Base-by-base conservation (phyloP, 768 basidiomycete species). In the Lactarius evosmus region DNA sequence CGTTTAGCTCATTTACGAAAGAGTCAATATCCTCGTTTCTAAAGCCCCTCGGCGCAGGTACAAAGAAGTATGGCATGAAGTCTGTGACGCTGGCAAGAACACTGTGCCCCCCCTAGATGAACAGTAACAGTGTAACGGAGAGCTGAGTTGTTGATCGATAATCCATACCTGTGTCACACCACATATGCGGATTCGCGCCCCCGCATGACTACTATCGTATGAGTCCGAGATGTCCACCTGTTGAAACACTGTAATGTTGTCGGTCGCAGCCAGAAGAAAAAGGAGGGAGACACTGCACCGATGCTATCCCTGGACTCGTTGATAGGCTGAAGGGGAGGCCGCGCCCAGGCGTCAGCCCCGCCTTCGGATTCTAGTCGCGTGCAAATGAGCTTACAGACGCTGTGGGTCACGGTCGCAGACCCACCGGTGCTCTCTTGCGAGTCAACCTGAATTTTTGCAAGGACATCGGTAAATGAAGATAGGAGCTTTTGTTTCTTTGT, bases 41-140 rank as follows among this genome's bases (percentile, higher is more conserved):
- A 67, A 98, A 94, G 0, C 95, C 95, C 19, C 89, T 83, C 34
- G 97, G 97, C 33, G 88, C 84, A 3, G 92, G 81, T 46, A 98
- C 77, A 70, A 94, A 99, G 75, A 99, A 97, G 75, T 99, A 98
- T 0, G 97, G 96, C 55, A 85, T 75, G 72, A 97, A 98, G 36
- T 86, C 85, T 2, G 81, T 86, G 56, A 99, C 82, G 66, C 89
- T 84, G 3, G 87, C 88, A 17, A 98, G 81, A 2, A 98, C 91
- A 61, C 95, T 98, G 72, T 98, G 84, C 0, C 96, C 96, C 1
- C 78, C 80, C 91, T 95, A 62, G 19, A 50, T 36, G 7, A 0
- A 30, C 17, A 46, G n/a, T 46, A 14, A 25, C 14, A 8, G 3
- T 25, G 38, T 3, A 44, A 50, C 11, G 33, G 29, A 30, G 11